Base-by-base conservation (phyloP, 192 early-diverging fungal genomes). In the Gamsiella multidivaricata region DNA sequence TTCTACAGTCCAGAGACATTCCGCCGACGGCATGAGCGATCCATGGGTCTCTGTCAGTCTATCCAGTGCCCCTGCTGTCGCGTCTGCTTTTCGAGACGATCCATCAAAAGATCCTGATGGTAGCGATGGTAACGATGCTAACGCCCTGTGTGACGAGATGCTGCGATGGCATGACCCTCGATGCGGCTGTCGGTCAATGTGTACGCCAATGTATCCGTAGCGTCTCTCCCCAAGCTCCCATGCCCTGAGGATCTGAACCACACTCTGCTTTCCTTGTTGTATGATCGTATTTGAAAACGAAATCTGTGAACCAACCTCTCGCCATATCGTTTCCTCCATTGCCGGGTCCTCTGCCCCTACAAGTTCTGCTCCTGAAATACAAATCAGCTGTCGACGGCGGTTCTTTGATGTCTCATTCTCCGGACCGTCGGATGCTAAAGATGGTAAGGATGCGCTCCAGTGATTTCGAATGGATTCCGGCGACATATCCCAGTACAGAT, bases 321-420 rank as follows among this genome's bases (percentile, higher is more conserved):
- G 33, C 74, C 74, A 78, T 20, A 78, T 78, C 54, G 33, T 52
- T 26, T 78, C 65, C 17, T 78, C 74, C 20, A 63, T 64, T 10
- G 18, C 61, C 11, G 74, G 37, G 23, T 78, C 49, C 32, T 69
- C 65, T 8, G 37, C 31, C 7, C 74, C 74, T 14, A 78, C 15
- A 7, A 78, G 29, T 28, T 69, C 74, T 25, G 65, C 65, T 15
- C 72, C 72, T 7, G 72, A 61, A 36, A 78, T 78, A 46, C 66
- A 78, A 9, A 62, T 41, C 4, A 78, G 22, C 18, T 63, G 54
- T 2, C 41, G 66, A 31, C 65, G 74, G 22, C 46, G 46, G 23
- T 58, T 55, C n/a, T 26, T 17, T 1, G 26, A 34, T 10, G 32
- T 34, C 39, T 5, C 46, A 11, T 18, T 57, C 17, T 58, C 43